These are phyloP conservation scores for Leptographium flavum DNA, from an alignment of 2,329 filamentous ascomycete genomes.

Conservation along the genomic window DNA sequence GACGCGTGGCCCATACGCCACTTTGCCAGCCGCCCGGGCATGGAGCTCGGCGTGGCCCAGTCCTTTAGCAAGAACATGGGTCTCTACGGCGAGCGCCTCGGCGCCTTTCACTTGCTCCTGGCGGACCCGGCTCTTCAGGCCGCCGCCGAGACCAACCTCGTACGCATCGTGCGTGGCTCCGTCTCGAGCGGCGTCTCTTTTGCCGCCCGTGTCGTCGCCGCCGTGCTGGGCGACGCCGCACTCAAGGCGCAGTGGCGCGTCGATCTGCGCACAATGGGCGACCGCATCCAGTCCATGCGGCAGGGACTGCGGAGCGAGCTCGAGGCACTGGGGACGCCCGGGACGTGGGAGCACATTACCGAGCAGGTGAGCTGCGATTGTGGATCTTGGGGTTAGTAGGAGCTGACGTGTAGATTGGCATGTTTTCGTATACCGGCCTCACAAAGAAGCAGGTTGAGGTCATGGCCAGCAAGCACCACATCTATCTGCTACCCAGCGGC, in stretches of 20 bases:
- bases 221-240: conserved; percentile 63
- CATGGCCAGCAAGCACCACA: background rate
- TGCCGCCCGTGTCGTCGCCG: conserved; percentile 73
- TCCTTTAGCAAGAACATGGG: conserved; percentile 97
- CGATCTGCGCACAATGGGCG: conserved; percentile 84
- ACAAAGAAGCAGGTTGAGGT: background rate
- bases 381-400: no score
- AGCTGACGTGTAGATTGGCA: no score
- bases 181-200: conserved; percentile 94
- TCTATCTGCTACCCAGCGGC: conserved; percentile 1
- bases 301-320: conserved; percentile 48
- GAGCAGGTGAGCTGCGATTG: no score
- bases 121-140: no score
- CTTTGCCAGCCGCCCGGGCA: conserved; percentile 71
- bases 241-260: conserved; percentile 85
- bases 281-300: conserved; percentile 86
- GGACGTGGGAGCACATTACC: background rate
- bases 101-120: no score
- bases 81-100: conserved; percentile 68
- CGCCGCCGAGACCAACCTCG: no score
- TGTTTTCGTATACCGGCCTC: conserved; percentile 2
- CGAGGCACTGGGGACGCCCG: background rate
- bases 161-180: no score
- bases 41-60: conserved; percentile 76
- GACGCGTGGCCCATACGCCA: conserved; percentile 85